Evolutionary conservation across 306 rosid species (phyloP), one percentile per base, ranked within the genome.

Genomic region (Styphnolobium japonicum): DNA sequence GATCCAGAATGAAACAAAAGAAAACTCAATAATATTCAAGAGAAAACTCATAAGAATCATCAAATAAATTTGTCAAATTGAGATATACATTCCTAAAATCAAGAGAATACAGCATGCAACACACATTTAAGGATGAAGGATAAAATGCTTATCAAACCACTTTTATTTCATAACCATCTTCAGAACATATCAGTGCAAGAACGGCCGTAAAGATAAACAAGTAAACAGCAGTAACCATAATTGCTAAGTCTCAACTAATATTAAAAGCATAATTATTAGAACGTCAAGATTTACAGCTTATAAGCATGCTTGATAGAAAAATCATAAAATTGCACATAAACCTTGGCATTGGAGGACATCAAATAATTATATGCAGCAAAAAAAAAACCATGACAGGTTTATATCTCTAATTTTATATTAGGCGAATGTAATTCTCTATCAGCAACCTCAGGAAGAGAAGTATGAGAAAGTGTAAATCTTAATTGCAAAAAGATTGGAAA

Each of bases 51-150:
- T 22, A 71, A 5, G 15, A 73, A 34, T 15, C 46, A 61, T 42
- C 78, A 42, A 82, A 64, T 36, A 77, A 73, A 18, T 12, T 67
- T 60, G 9, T 55, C 69, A 22, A 80, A 74, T 51, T 75, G 58
- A 80, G 11, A 62, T 40, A 69, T 21, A 16, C 10, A 69, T 58
- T 51, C 79, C 34, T 6, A 51, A 16, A 73, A 57, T 19, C 5
- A 56, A 48, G 60, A 53, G 8, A 75, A 39, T 64, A 39, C 52
- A 60, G 29, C 79, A 51, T 68, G 71, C 39, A 33, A 14, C 18
- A 21, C 1, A 46, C 23, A 31, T n/a, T 49, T 2, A 70, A 70
- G 76, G 40, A 11, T 33, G 19, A 49, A 42, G 25, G 6, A 16
- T 52, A 40, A 31, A 49, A 51, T 52, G 37, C 16, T 40, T 71